Evolutionary conservation across 2,329 filamentous ascomycete species (phyloP).

Genomic region (Colletotrichum sojae): DNA sequence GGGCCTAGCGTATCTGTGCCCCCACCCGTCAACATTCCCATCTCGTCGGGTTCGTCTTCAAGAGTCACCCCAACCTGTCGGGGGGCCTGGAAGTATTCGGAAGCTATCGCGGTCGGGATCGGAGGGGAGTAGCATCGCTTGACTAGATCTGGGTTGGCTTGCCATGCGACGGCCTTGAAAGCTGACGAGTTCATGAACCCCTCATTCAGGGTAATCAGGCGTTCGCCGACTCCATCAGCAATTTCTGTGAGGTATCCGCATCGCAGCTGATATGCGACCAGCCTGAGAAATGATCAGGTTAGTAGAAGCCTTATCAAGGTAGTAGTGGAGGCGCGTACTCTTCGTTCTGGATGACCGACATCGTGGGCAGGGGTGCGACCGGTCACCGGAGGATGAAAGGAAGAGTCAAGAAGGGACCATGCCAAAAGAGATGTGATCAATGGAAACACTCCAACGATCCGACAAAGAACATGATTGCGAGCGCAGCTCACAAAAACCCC

Average conservation of each 20-base stretch:
- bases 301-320: not conserved
- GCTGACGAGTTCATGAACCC: conserved; percentile 83
- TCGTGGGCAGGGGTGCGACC: conserved; percentile 42
- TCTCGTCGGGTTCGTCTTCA: conserved; percentile 80
- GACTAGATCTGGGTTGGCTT: conserved; percentile 79
- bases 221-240: conserved; percentile 87
- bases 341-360: conserved; percentile 62
- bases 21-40: conserved; percentile 78
- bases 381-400: conserved; percentile 30
- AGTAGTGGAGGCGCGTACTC: conserved; percentile 50
- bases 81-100: conserved; percentile 85
- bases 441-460: conserved; percentile 18
- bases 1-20: conserved; percentile 79
- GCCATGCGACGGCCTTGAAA: conserved; percentile 88
- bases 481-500: conserved; percentile 32
- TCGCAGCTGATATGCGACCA: conserved; percentile 86
- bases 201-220: conserved; percentile 85
- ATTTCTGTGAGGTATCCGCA: conserved; percentile 85
- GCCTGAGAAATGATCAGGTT: conserved; percentile 60
- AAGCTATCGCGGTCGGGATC: conserved; percentile 85
- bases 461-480: conserved; percentile 38
- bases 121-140: conserved; percentile 89
- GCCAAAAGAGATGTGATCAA: conserved; percentile 24
- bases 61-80: conserved; percentile 74
- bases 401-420: conserved; percentile 23